A percentile compares a stretch with the other conserved stretches of the same genome.
phyloP scores from a whole-genome alignment of 305 asterid species.

The Fraxinus baroniana region DNA sequence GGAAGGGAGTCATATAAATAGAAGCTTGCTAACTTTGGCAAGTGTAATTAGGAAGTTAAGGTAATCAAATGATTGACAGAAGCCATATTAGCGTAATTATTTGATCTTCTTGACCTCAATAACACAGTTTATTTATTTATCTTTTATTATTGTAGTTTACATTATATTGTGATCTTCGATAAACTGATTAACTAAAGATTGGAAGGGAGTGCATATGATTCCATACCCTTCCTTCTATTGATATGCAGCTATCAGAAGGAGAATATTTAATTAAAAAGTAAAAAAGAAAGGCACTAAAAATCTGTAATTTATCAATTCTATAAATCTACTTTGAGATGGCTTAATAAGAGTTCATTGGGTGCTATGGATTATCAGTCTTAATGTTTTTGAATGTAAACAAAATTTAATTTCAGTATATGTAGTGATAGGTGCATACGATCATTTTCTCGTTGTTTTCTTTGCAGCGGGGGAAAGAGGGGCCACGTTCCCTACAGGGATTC shows the following conservation, averaged over 20 bases:
- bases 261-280: neutral
- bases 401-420: neutral
- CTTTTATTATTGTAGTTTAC: neutral
- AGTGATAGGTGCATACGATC: neutral
- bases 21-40: slow-evolving; percentile 83
- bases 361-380: neutral
- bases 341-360: neutral
- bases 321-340: neutral
- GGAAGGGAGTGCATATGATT: neutral
- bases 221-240: neutral
- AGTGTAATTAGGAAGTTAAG: slow-evolving; percentile 92
- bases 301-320: slow-evolving; percentile 4
- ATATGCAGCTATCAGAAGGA: neutral
- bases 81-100: slow-evolving; percentile 9
- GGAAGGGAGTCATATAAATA: slow-evolving; percentile 95
- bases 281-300: neutral
- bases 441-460: slow-evolving; percentile 15
- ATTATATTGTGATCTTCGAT: neutral
- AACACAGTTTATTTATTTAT: neutral
- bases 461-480: slow-evolving; percentile 70
- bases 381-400: neutral
- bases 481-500: slow-evolving; percentile 89
- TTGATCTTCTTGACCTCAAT: slow-evolving; percentile 13
- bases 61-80: slow-evolving; percentile 32
- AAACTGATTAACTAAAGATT: neutral